phyloP scores from a whole-genome alignment of 192 early-diverging fungal species.

The Radiomyces spectabilis region DNA sequence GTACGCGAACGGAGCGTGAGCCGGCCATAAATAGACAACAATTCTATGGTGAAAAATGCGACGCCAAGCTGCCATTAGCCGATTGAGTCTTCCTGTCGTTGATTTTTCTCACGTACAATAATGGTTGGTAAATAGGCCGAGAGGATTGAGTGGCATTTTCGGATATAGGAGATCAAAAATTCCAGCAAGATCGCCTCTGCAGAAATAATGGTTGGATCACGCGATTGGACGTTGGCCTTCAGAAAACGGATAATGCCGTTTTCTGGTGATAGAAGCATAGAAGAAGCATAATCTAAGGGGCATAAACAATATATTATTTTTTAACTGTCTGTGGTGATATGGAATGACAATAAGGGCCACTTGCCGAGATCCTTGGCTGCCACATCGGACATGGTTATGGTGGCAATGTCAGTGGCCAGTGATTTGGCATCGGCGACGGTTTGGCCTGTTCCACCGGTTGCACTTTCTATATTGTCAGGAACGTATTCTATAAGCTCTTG shows the following conservation, averaged over 20 bases:
- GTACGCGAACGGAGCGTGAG: background rate
- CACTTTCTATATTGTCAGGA: background rate
- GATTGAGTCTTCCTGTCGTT: no score
- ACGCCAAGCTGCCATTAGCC: background rate
- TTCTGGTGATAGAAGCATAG: slow-evolving; percentile 34
- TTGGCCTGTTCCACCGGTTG: no score
- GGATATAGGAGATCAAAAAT: slow-evolving; percentile 21
- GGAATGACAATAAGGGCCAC: background rate
- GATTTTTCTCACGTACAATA: no score
- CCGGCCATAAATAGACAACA: background rate
- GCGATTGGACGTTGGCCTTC: slow-evolving; percentile 17
- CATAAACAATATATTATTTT: background rate
- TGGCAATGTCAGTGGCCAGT: slow-evolving; percentile 14
- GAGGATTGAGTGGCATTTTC: slow-evolving; percentile 23
- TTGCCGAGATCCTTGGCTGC: slow-evolving; percentile 20
- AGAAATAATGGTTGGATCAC: slow-evolving; percentile 1
- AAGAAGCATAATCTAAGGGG: slow-evolving; percentile 34
- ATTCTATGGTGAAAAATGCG: background rate
- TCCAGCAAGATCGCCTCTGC: slow-evolving; percentile 36
- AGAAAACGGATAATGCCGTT: slow-evolving; percentile 38
- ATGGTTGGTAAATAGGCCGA: no score
- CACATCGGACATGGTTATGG: slow-evolving; percentile 9
- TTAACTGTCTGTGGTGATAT: background rate
- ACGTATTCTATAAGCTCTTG: background rate
- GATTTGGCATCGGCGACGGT: background rate